These are phyloP conservation scores for Delonix regia DNA, from an alignment of 306 rosid species.

Conservation along the genomic window DNA sequence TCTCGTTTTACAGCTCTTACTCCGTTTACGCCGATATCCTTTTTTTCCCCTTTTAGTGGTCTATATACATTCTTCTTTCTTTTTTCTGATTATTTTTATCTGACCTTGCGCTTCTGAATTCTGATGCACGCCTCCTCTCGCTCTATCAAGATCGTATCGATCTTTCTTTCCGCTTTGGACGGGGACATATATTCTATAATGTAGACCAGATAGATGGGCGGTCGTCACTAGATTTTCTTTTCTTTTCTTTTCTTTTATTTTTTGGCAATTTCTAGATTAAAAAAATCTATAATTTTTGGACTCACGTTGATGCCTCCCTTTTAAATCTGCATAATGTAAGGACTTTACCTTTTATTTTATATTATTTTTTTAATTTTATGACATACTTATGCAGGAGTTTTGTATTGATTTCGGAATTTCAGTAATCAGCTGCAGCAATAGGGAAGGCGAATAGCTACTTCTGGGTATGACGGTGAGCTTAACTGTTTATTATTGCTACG, in stretches of 20 bases:
- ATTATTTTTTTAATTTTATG: background rate
- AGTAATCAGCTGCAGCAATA: constrained; percentile 12
- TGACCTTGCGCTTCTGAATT: background rate
- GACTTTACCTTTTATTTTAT: background rate
- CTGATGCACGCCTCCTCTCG: too few species aligned
- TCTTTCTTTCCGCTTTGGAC: background rate
- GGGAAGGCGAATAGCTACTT: constrained; percentile 40
- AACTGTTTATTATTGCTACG: background rate
- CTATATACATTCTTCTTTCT: background rate
- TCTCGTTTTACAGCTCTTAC: too few species aligned
- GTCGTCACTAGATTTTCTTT: too few species aligned
- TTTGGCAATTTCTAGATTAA: background rate
- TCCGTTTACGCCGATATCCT: background rate
- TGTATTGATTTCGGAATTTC: background rate
- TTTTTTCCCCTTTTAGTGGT: too few species aligned
- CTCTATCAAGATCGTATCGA: too few species aligned
- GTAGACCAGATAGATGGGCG: too few species aligned
- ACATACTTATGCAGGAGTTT: constrained; percentile 4
- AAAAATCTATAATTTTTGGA: background rate
- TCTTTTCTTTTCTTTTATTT: too few species aligned
- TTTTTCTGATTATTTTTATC: too few species aligned
- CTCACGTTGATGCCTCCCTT: background rate
- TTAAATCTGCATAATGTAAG: background rate
- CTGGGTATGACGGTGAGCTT: constrained; percentile 30
- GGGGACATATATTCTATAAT: too few species aligned